Base-by-base conservation (phyloP, 2,329 filamentous ascomycete genomes). In the Phoma sp. region DNA sequence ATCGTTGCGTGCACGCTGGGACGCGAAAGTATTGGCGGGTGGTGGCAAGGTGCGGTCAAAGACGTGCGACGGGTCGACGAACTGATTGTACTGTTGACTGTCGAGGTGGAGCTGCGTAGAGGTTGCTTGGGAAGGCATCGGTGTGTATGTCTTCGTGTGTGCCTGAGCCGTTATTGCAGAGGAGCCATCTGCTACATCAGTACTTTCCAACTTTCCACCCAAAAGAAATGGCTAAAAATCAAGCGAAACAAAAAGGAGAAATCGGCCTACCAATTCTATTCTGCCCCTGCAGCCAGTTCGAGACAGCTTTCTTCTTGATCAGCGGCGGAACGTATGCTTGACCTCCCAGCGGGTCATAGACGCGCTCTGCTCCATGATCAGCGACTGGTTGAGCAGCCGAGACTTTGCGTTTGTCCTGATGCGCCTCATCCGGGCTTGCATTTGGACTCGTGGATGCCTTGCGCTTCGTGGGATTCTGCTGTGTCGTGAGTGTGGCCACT, bases 211-310 rank as follows among this genome's bases (percentile, higher is more conserved):
- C 3, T n/a, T 6, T 6, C 19, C 10, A 8, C 9, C 2, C 19
- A 6, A 35, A 45, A 25, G 17, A 21, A 39, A 4, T 21, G 22
- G 17, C 13, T 48, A 2, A 17, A 31, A 33, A 21, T 29, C 15
- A 43, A 22, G 29, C 24, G 22, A 46, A 31, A 27, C 35, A 35
- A 45, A 43, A 38, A 32, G 4, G 38, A 48, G 12, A 37, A 29
- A 27, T 37, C 33, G 22, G 48, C 51, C 32, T 53, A 53, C 51
- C 25, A 22, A 43, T 43, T 6, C 6, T 25, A 8, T 13, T n/a
- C 32, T 53, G 51, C 4, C 21, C 38, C 19, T 43, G 13, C 19
- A 53, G 10, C 51, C 51, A 53, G 17, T 31, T 19, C 12, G 43
- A 53, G 3, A 48, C 51, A 13, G 43, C 51, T 13, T 31, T 43